A percentile compares a stretch with the other conserved stretches of the same genome.
Evolutionary conservation across 768 basidiomycete species (phyloP).

Genomic region (Termitomyces bulborhizus): DNA sequence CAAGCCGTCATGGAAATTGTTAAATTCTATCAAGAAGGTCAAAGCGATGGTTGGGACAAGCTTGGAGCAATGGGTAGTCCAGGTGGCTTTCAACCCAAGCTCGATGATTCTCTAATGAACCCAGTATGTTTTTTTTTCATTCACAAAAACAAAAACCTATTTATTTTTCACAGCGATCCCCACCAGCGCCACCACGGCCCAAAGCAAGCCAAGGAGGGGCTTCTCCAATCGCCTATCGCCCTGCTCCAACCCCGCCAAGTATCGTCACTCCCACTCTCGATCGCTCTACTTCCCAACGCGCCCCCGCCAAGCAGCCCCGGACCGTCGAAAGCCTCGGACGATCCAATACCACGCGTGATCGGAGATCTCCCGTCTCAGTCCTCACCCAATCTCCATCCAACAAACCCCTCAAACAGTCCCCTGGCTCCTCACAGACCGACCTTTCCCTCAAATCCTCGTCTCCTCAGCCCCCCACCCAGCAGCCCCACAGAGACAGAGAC

Average conservation of each 20-base stretch:
- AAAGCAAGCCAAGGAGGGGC: slow-evolving; percentile 29
- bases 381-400: not conserved
- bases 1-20: slow-evolving; percentile 98
- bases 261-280: slow-evolving; percentile 67
- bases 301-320: slow-evolving; percentile 49
- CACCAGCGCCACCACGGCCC: slow-evolving; percentile 46
- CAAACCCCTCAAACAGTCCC: slow-evolving; percentile 21
- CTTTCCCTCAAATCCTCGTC: slow-evolving; percentile 35
- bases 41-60: slow-evolving; percentile 82
- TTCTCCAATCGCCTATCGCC: slow-evolving; percentile 44
- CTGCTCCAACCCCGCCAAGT: slow-evolving; percentile 69
- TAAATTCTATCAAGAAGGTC: slow-evolving; percentile 93
- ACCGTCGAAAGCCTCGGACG: slow-evolving; percentile 47
- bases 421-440: slow-evolving; percentile 57
- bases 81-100: slow-evolving; percentile 27
- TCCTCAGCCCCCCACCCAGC: not conserved
- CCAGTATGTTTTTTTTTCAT: slow-evolving; percentile 29
- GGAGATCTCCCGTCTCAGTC: slow-evolving; percentile 36
- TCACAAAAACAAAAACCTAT: no score
- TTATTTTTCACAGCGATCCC: slow-evolving; percentile 30
- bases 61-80: slow-evolving; percentile 45
- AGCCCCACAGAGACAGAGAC: not conserved
- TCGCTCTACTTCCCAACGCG: slow-evolving; percentile 82
- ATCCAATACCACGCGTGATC: slow-evolving; percentile 64
- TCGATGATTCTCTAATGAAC: slow-evolving; percentile 48